Evolutionary conservation across 2,329 filamentous ascomycete genomes (phyloP).

Genomic region (Lasiodiplodia theobromae): DNA sequence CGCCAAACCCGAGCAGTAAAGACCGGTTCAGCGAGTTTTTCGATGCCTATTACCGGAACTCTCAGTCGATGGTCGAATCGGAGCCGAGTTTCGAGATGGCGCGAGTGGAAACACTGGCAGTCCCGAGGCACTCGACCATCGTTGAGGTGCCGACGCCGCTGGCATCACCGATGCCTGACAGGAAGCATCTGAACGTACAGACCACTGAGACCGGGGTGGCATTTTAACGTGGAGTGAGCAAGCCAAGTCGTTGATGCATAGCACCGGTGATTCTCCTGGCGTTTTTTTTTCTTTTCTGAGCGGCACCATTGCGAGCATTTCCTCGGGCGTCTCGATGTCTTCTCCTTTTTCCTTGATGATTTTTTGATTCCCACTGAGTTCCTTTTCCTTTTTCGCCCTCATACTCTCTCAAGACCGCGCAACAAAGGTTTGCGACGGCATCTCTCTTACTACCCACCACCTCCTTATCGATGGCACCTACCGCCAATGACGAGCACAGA

Average conservation of each 20-base stretch:
- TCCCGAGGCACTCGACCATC: slow-evolving; percentile 38
- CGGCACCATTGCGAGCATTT: slow-evolving; percentile 9
- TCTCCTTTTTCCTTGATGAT: background rate
- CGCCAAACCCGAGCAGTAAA: slow-evolving; percentile 34
- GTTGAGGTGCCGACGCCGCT: slow-evolving; percentile 39
- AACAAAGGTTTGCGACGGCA: background rate
- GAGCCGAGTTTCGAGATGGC: slow-evolving; percentile 31
- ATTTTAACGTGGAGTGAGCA: background rate
- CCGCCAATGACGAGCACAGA: slow-evolving; percentile 1
- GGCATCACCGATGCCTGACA: slow-evolving; percentile 3
- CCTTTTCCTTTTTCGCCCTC: background rate
- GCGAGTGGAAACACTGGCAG: slow-evolving; percentile 33
- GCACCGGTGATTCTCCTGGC: slow-evolving; percentile 12
- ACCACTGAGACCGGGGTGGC: background rate
- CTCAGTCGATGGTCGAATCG: slow-evolving; percentile 31
- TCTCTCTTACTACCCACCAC: slow-evolving; percentile 4
- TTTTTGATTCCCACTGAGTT: slow-evolving; percentile 17
- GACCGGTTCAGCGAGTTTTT: slow-evolving; percentile 47
- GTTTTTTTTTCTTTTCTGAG: background rate
- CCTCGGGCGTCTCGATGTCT: background rate
- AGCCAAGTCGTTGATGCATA: slow-evolving; percentile 21
- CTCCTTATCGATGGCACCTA: background rate
- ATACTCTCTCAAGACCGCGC: background rate
- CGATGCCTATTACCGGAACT: slow-evolving; percentile 48
- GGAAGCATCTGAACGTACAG: background rate